These are phyloP conservation scores for Saturnispora bothae DNA, from an alignment of 805 yeast species.

Conservation along the genomic window DNA sequence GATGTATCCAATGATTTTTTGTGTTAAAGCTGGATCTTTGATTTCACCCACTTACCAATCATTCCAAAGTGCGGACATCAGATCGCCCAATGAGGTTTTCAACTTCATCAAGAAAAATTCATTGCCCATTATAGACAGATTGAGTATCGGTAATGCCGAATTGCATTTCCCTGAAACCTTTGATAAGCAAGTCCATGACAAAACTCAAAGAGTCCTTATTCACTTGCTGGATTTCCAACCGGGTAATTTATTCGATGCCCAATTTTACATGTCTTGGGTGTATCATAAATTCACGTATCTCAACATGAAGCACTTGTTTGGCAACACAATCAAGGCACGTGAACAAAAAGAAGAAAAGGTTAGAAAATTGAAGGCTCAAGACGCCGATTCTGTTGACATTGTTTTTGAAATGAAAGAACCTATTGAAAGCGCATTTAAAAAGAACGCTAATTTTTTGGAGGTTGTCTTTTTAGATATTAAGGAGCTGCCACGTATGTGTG, in stretches of 20 bases:
- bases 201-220: constrained; percentile 37
- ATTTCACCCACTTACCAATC: constrained; percentile 46
- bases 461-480: constrained; percentile 42
- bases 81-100: constrained; percentile 38
- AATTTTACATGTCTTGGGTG: constrained; percentile 28
- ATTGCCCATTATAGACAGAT: constrained; percentile 42
- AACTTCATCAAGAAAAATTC: constrained; percentile 41
- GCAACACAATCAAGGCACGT: constrained; percentile 23
- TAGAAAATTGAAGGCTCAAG: constrained; percentile 31
- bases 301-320: constrained; percentile 29
- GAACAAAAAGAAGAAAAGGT: constrained; percentile 34
- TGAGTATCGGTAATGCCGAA: constrained; percentile 31
- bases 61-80: constrained; percentile 52
- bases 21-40: constrained; percentile 48
- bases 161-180: constrained; percentile 28
- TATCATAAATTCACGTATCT: constrained; percentile 36
- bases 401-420: constrained; percentile 42
- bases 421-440: constrained; percentile 30
- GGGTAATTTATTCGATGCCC: constrained; percentile 14
- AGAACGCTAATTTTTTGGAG: constrained; percentile 28
- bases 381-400: constrained; percentile 34
- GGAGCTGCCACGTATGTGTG: constrained; percentile 15
- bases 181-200: constrained; percentile 17
- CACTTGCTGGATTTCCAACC: constrained; percentile 37
- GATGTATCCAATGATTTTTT: constrained; percentile 49